Base-by-base conservation (phyloP, 2,329 filamentous ascomycete species). In the Salinomyces thailandicus region DNA sequence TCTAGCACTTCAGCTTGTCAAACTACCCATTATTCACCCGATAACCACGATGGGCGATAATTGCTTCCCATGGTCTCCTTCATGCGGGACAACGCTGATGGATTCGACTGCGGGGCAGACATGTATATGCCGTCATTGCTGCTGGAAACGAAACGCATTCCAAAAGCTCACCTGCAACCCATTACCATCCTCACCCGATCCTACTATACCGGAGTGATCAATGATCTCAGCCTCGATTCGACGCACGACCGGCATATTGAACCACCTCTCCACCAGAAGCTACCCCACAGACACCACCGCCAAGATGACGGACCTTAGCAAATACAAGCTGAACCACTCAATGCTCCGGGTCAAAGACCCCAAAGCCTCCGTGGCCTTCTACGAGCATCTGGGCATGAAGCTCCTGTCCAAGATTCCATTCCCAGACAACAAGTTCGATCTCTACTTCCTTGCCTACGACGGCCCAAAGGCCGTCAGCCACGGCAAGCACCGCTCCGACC, bases 381-480 rank as follows among this genome's bases (percentile, higher is more conserved):
- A 96, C 63, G 80, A 94, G 58, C 83, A 85, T 61, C 74, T 98
- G 13, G 91, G 91, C 51, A 78, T 96, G 73, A 86, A 72, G 56
- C 64, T 86, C 44, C 73, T 96, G 61, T 77, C 84, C 55, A 83
- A 87, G 64, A 70, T 91, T 31, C 69, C 81, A 44, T 83, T 85
- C 55, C 82, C 87, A 11, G 86, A 94, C 42, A 77, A 76, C 61
- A 94, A 93, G 57, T 96, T 96, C 62, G 85, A 91, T 53, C 76
- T 95, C 18, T 96, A 96, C 70, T 96, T 96, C 66, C 72, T 98
- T 42, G 86, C 80, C 41, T 96, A 93, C 64, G 81, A 94, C 58
- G 74, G 76, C 19, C 75, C 85, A 7, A 69, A 73, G 24, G 81
- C 89, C 11, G 66, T 75, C n/a, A 91, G 83, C 7, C 68, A 73